Base-by-base conservation (phyloP, 2,329 filamentous ascomycete genomes). In the Penicillium frequentans region DNA sequence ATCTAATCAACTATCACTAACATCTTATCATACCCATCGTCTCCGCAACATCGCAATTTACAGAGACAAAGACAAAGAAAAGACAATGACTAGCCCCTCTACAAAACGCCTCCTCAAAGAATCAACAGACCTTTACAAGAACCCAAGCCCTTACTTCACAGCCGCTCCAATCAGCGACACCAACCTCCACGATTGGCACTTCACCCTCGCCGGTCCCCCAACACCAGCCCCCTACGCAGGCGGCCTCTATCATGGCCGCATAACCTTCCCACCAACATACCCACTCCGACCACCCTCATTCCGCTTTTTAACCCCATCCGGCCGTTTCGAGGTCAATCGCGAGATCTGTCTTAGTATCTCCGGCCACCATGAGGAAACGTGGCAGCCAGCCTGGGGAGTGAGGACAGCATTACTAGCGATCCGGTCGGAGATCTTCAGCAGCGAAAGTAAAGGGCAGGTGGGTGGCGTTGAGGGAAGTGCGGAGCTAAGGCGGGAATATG, bases 161-260 rank as follows among this genome's bases (percentile, higher is more conserved):
- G 95, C 93, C 42, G 82, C 87, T 4, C 95, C 95, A 0, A 73
- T 78, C 39, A 85, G 93, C 60, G 93, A 98, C 71, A 82, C 86
- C 31, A 92, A 98, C 76, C 87, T 99, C 53, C 96, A 96, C 77
- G 93, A 98, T 77, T 99, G 95, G 95, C 95, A 99, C 80, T 99
- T 98, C 78, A 99, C 95, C 0, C 82, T 99, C n/a, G 86, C 89
- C 51, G 95, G 95, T 0, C 93, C 93, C 0, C 93, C 93, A 0
- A 81, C 85, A 31, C 84, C 84, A 19, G 93, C 91, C 0, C 85
- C 88, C 37, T 97, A 93, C 77, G 85, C 86, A 45, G 79, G 82
- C 31, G 95, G 95, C 48, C 85, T 97, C 69, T 99, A 98, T 79
- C 95, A 99, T 76, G 95, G 95, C 56, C 91, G 93, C 70, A 98